Percentiles rank a stretch among this genome's conserved stretches.
phyloP scores from a whole-genome alignment of 2,329 filamentous ascomycete species.

The Trichoderma sp. region DNA sequence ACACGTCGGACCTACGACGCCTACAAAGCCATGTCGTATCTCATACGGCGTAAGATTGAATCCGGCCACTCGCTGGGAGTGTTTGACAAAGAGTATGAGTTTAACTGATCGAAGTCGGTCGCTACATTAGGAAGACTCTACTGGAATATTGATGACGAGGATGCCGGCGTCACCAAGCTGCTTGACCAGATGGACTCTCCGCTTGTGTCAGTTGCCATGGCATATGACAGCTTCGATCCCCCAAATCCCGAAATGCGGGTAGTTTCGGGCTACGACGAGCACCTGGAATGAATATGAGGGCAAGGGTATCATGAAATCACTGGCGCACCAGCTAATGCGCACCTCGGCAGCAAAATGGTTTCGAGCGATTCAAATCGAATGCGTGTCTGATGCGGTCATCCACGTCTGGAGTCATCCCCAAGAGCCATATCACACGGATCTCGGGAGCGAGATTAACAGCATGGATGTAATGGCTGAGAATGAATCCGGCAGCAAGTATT shows the following conservation, averaged over 20 bases:
- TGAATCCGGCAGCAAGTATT: slow-evolving; percentile 12
- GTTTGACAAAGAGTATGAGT: slow-evolving; percentile 27
- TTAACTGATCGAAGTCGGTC: slow-evolving; percentile 26
- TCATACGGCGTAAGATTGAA: slow-evolving; percentile 24
- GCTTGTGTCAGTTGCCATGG: slow-evolving; percentile 30
- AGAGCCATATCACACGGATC: slow-evolving; percentile 24
- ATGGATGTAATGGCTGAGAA: slow-evolving; percentile 17
- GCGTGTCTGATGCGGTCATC: slow-evolving; percentile 24
- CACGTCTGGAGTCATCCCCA: slow-evolving; percentile 29
- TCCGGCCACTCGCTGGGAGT: slow-evolving; percentile 25
- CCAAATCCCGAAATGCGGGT: slow-evolving; percentile 20
- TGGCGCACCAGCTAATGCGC: slow-evolving; percentile 28
- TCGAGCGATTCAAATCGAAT: slow-evolving; percentile 29
- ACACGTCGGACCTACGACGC: slow-evolving; percentile 21
- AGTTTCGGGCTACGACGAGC: slow-evolving; percentile 27
- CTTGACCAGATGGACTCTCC: slow-evolving; percentile 32
- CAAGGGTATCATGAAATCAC: slow-evolving; percentile 25
- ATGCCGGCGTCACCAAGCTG: background rate
- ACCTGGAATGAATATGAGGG: slow-evolving; percentile 30
- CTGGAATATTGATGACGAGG: background rate
- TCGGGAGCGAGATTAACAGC: slow-evolving; percentile 19
- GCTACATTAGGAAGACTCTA: slow-evolving; percentile 26
- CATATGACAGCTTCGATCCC: slow-evolving; percentile 26
- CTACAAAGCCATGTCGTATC: slow-evolving; percentile 15
- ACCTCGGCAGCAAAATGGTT: slow-evolving; percentile 24